These are phyloP conservation scores for Russula griseocarnosa DNA, from an alignment of 768 basidiomycete species.

Conservation along the genomic window DNA sequence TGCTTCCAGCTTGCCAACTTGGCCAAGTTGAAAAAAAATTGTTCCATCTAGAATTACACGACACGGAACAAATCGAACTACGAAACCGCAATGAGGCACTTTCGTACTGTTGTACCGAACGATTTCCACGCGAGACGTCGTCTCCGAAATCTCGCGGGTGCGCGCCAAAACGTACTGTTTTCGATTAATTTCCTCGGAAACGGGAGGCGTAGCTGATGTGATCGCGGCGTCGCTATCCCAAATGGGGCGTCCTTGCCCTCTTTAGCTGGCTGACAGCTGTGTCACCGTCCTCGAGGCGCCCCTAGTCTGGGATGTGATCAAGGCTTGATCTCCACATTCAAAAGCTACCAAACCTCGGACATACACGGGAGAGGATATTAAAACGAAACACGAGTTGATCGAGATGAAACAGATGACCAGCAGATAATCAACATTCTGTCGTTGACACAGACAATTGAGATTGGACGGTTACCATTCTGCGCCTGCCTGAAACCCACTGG, in stretches of 20 bases:
- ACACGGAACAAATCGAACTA: slow-evolving; percentile 3
- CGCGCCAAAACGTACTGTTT: not conserved
- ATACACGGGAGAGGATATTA: slow-evolving; percentile 6
- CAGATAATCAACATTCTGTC: not conserved
- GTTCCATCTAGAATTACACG: not conserved
- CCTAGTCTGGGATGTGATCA: not conserved
- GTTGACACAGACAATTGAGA: slow-evolving; percentile 7
- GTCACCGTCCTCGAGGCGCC: not conserved
- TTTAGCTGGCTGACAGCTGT: not conserved
- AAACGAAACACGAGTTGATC: not conserved
- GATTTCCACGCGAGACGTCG: not conserved
- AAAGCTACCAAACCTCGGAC: slow-evolving; percentile 5
- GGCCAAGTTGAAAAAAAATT: not conserved
- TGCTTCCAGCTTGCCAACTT: not conserved
- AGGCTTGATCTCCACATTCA: no score
- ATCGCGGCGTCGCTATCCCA: not conserved
- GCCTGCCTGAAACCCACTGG: not conserved
- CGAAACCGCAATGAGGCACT: not conserved
- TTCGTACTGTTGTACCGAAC: not conserved
- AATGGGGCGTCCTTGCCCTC: not conserved
- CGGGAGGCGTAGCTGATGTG: not conserved
- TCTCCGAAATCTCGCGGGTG: not conserved
- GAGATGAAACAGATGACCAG: not conserved
- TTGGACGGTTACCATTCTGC: not conserved
- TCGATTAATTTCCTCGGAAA: not conserved